Evolutionary conservation across 495 filamentous ascomycete genomes (phyloP).

Genomic region (Hyphodiscus hymeniophilus): DNA sequence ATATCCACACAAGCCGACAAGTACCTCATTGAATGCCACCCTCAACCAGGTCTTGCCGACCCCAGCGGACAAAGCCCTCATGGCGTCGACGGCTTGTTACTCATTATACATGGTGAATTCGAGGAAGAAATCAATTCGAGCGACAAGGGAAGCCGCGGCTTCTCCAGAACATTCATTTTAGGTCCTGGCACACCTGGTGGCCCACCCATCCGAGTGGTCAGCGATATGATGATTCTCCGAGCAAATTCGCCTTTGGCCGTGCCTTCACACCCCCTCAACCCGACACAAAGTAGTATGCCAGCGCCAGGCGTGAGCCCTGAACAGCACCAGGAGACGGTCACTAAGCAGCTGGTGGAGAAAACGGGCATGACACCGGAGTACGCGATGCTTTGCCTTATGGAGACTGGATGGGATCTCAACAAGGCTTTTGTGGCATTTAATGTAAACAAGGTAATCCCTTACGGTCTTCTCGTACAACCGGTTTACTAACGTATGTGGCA

Average conservation of each 20-base stretch:
- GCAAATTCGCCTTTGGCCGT: constrained; percentile 39
- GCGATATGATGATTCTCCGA: constrained; percentile 67
- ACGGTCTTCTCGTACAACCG: neutral
- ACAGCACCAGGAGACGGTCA: constrained; percentile 10
- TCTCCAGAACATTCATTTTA: constrained; percentile 77
- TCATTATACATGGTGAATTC: constrained; percentile 76
- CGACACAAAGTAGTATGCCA: neutral
- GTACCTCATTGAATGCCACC: constrained; percentile 78
- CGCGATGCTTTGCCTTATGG: constrained; percentile 17
- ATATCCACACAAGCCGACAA: constrained; percentile 50
- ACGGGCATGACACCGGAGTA: constrained; percentile 21
- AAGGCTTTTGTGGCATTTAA: constrained; percentile 18
- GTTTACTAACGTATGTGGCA: constrained; percentile 8
- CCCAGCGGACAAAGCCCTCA: constrained; percentile 51
- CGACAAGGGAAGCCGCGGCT: constrained; percentile 56
- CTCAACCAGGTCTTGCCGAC: constrained; percentile 63
- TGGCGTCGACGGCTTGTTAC: constrained; percentile 69
- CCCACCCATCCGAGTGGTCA: constrained; percentile 63
- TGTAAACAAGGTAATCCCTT: constrained; percentile 20
- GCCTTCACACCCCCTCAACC: constrained; percentile 1
- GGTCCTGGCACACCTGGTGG: constrained; percentile 58
- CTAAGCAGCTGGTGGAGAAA: constrained; percentile 16
- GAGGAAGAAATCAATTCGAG: constrained; percentile 56
- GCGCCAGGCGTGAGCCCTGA: neutral
- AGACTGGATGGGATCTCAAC: constrained; percentile 23